Percentiles rank a stretch among this genome's conserved stretches.
phyloP scores from a whole-genome alignment of 108 stramenopile genomes.

The Schizochytrium sp. region DNA sequence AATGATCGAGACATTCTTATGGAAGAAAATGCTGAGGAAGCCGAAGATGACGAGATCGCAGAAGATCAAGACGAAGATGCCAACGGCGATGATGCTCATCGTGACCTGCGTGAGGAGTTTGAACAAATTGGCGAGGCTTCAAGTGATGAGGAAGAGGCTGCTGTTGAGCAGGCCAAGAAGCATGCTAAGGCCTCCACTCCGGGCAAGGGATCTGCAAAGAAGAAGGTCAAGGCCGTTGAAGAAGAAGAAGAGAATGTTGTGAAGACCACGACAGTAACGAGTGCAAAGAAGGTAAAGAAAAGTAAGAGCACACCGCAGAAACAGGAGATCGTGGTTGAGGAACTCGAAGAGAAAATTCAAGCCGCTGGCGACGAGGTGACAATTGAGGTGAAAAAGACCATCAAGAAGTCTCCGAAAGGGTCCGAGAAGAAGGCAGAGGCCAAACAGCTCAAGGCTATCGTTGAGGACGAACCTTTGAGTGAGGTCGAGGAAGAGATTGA shows the following conservation, averaged over 20 bases:
- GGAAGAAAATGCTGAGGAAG: not conserved
- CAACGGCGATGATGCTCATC: not conserved
- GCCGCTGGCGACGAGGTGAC: no score
- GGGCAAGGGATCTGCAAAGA: not conserved
- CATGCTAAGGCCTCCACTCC: not conserved
- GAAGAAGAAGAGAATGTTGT: not conserved
- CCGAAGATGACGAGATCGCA: not conserved
- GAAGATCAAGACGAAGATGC: not conserved
- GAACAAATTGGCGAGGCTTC: not conserved
- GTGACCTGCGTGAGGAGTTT: constrained; percentile 13
- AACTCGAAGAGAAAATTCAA: no score
- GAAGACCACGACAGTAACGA: not conserved
- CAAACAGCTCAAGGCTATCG: no score
- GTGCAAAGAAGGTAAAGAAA: not conserved
- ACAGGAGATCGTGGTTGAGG: no score
- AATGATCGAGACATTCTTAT: not conserved
- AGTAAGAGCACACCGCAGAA: no score
- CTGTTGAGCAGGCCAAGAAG: constrained; percentile 44
- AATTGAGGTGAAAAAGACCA: no score
- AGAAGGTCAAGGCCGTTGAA: not conserved
- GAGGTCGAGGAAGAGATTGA: no score
- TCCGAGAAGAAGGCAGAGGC: no score
- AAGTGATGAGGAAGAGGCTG: constrained; percentile 33
- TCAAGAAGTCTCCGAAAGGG: no score
- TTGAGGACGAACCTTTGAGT: no score